These are phyloP conservation scores for Kurtzmaniella quercitrusa DNA, from an alignment of 1,139 yeast species.

Conservation along the genomic window DNA sequence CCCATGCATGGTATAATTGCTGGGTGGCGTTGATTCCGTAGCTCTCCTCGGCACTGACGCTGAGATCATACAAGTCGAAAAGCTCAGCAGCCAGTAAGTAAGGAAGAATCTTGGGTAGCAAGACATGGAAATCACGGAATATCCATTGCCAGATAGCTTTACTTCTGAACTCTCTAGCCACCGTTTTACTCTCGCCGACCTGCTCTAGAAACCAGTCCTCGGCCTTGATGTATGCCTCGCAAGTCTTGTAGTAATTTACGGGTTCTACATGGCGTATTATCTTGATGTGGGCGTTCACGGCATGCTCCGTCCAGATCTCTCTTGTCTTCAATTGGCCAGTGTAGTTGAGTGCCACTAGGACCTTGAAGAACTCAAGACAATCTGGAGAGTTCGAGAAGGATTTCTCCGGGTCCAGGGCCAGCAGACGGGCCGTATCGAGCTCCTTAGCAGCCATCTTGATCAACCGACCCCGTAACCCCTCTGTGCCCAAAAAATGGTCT, in stretches of 20 bases:
- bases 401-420: neutral
- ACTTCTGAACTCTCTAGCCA: conserved; percentile 12
- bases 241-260: neutral
- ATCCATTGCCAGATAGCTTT: conserved; percentile 29
- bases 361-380: neutral
- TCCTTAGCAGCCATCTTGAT: neutral
- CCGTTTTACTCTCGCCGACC: conserved; percentile 19
- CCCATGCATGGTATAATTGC: conserved; percentile 14
- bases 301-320: conserved; percentile 3
- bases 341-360: conserved; percentile 5
- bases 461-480: neutral
- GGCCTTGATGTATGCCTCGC: conserved; percentile 3
- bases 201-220: conserved; percentile 14
- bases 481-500: conserved; percentile 8
- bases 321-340: conserved; percentile 3
- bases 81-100: conserved; percentile 12
- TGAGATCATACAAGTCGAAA: conserved; percentile 17
- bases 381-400: neutral
- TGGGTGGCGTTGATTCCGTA: conserved; percentile 17
- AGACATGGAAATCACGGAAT: conserved; percentile 22
- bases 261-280: conserved; percentile 2
- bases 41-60: conserved; percentile 14
- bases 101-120: conserved; percentile 18
- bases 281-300: conserved; percentile 3
- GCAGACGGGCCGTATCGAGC: neutral